phyloP scores from a whole-genome alignment of 805 yeast species.

The Candida cerambycidarum region DNA sequence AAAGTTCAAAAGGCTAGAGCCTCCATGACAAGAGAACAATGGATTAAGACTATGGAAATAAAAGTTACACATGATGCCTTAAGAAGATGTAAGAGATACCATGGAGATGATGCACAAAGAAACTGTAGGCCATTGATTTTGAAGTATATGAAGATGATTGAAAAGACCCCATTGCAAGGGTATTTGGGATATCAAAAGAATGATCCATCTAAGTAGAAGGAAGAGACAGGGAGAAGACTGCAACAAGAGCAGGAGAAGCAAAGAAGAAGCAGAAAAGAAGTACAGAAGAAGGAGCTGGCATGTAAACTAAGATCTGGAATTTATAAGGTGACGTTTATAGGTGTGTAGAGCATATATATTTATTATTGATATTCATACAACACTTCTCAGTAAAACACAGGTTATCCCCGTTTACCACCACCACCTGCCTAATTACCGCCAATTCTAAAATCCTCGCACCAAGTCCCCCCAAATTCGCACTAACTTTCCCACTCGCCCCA shows the following conservation, averaged over 20 bases:
- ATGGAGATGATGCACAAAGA: conserved; percentile 51
- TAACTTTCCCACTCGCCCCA: too few species aligned
- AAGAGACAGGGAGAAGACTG: too few species aligned
- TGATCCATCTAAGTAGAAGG: conserved; percentile 62
- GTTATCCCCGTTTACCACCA: too few species aligned
- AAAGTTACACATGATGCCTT: conserved; percentile 71
- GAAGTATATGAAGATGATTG: conserved; percentile 75
- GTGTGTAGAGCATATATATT: too few species aligned
- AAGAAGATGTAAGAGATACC: conserved; percentile 71
- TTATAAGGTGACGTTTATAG: too few species aligned
- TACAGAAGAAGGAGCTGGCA: too few species aligned
- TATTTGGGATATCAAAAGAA: conserved; percentile 85
- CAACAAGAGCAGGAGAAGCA: too few species aligned
- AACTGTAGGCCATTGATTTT: conserved; percentile 80
- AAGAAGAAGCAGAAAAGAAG: too few species aligned
- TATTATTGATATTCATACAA: not conserved
- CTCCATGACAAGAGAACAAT: conserved; percentile 76
- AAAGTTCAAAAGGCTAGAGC: conserved; percentile 73
- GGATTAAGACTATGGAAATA: conserved; percentile 67
- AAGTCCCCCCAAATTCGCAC: not conserved
- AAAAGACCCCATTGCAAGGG: conserved; percentile 66
- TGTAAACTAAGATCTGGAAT: too few species aligned
- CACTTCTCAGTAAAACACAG: not conserved
- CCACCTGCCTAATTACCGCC: not conserved
- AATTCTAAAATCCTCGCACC: not conserved